Evolutionary conservation across 768 basidiomycete species (phyloP), one percentile per base, ranked within the genome.

Genomic region (Clitopilus hobsonii): DNA sequence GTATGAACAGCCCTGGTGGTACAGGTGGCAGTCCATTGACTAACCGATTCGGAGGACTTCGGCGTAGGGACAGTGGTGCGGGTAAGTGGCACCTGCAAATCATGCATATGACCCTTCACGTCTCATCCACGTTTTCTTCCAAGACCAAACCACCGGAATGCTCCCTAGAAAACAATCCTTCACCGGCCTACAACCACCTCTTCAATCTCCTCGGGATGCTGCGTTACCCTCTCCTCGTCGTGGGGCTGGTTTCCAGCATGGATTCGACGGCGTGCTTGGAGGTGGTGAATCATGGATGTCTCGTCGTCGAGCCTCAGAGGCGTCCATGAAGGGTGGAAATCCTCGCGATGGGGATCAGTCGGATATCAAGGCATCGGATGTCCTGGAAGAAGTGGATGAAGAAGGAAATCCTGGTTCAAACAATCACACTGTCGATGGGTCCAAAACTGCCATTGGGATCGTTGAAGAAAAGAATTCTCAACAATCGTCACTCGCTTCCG

Each of bases 241-340:
- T 57, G 82, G 88, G 52, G 73, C 81, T 54, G 78, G 82, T 8
- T 78, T 78, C 60, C 72, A 78, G 20, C 72, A 82, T 53, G 79
- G 80, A 54, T 89, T 91, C 59, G 89, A 91, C 61, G 88, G 88
- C n/a, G 80, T 90, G 8, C 72, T 91, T 49, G 75, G 73, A 49
- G 75, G 73, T 50, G 84, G 83, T 48, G 89, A 91, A 52, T 81
- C 86, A 26, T 89, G 89, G 89, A 69, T 77, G 16, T 73, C 84
- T 11, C 76, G 84, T 60, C 78, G 84, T 61, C 82, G 86, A 30
- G 69, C 79, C 57, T 83, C 86, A n/a, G 82, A 83, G 57, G 75
- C 78, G 28, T 70, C 75, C 16, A 55, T 72, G 49, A 88, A 82
- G 61, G 54, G 69, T 47, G 65, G 69, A 57, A 67, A 67, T 61